Evolutionary conservation across 2,329 filamentous ascomycete genomes (phyloP), one percentile per base, ranked within the genome.

Genomic region (Phyllosticta paracitricarpa): DNA sequence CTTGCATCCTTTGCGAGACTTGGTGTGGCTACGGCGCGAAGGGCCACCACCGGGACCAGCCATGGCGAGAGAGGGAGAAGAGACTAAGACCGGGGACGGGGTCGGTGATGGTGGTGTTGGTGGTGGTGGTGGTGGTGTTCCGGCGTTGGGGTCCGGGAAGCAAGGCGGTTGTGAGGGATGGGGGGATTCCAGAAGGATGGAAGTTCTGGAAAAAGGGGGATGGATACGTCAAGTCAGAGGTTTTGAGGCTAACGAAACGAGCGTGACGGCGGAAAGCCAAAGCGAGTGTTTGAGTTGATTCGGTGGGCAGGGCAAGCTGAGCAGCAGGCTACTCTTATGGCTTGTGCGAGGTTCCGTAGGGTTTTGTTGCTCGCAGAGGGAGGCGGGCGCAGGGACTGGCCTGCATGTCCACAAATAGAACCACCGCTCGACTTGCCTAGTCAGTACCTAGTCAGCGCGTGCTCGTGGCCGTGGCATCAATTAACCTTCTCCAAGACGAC

Each of bases 1-100:
- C 71, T 95, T 93, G 82, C 94, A 99, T 65, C 94, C 94, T 79
- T 97, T 97, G 72, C 94, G 88, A 70, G 93, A 97, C 81, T 99
- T 99, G 74, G 94, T 99, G 80, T 99, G 94, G 80, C 93, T 96
- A 74, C 84, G 84, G 70, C 85, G 80, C 73, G 93, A 92, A 75
- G 93, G 92, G 81, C 93, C 93, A 82, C 91, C 91, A 77, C 92
- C 92, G 73, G 91, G 90, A 78, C 91, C 91, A 79, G 91, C 89
- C 92, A 97, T 97, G 68, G 67, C 17, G 55, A 52, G 17, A 57
- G 59, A 25, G 30, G 53, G 52, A 51, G 35, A 56, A 25, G 35
- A 54, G 57, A 24, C 35, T 55, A 61, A 57, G 54, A 48, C 35
- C 54, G 48, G 54, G 33, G 53, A 57, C 54, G 55, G 59, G n/a